phyloP scores from a whole-genome alignment of 345 rosid genomes.

The Eutrema japonicum region DNA sequence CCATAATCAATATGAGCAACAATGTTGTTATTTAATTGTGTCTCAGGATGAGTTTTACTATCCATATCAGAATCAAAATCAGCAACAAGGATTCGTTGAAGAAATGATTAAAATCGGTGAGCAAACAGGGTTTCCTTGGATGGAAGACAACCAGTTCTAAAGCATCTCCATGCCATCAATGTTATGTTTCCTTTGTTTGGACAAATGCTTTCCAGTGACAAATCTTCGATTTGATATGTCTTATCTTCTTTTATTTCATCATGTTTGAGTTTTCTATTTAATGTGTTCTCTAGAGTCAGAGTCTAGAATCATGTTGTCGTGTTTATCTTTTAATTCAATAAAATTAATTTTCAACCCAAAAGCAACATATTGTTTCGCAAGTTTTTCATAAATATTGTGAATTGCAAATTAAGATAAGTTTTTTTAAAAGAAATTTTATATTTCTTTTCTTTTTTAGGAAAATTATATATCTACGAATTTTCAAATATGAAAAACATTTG shows the following conservation, averaged over 20 bases:
- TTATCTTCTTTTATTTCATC: not conserved
- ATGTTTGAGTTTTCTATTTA: not conserved
- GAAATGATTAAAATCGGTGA: constrained; percentile 19
- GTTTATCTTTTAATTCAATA: not conserved
- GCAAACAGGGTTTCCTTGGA: constrained; percentile 36
- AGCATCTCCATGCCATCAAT: not conserved
- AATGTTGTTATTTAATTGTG: not conserved
- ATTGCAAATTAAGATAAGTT: no score
- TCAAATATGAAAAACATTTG: no score
- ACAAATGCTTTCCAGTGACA: not conserved
- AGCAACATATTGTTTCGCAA: not conserved
- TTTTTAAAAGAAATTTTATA: no score
- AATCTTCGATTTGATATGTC: not conserved
- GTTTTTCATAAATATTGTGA: no score
- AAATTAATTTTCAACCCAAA: not conserved
- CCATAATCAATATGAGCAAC: not conserved
- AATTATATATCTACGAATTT: no score
- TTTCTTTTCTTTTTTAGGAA: no score
- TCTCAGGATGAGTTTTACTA: constrained; percentile 17
- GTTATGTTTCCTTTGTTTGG: not conserved
- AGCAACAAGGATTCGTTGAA: not conserved
- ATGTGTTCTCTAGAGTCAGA: not conserved
- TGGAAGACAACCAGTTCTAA: not conserved
- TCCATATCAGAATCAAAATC: not conserved
- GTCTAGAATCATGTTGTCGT: not conserved